phyloP scores from a whole-genome alignment of 202 grass and related monocot species.

The Setaria viridis region DNA sequence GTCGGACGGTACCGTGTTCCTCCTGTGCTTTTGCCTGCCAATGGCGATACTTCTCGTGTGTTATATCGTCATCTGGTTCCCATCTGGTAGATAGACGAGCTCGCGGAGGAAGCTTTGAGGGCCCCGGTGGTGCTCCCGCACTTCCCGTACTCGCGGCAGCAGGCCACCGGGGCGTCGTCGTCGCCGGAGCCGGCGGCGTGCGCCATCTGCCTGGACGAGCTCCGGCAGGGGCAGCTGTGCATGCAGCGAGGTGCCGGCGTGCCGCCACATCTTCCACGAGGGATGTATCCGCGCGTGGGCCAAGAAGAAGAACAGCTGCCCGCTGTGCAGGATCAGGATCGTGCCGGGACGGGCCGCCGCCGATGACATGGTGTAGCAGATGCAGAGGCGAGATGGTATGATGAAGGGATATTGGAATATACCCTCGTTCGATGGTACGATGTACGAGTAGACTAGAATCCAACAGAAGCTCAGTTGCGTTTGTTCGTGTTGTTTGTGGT shows the following conservation, averaged over 20 bases:
- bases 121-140: not conserved
- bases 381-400: no score
- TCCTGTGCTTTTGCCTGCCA: no score
- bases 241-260: constrained; percentile 39
- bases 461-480: no score
- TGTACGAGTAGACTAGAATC: no score
- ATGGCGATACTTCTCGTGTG: no score
- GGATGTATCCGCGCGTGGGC: constrained; percentile 10
- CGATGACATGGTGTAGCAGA: not conserved
- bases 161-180: not conserved
- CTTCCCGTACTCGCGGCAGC: constrained; percentile 16
- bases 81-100: not conserved
- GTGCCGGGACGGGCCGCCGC: no score
- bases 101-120: not conserved
- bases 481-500: no score
- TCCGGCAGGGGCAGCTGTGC: constrained; percentile 7
- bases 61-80: no score
- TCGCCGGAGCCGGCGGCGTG: constrained; percentile 2
- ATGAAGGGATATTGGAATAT: no score
- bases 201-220: constrained; percentile 35
- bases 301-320: constrained; percentile 15
- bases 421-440: no score
- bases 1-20: no score
- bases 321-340: constrained; percentile 25
- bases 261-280: constrained; percentile 34